These are phyloP conservation scores for Peronospora farinosa DNA, from an alignment of 352 stramenopile species.

Conservation along the genomic window DNA sequence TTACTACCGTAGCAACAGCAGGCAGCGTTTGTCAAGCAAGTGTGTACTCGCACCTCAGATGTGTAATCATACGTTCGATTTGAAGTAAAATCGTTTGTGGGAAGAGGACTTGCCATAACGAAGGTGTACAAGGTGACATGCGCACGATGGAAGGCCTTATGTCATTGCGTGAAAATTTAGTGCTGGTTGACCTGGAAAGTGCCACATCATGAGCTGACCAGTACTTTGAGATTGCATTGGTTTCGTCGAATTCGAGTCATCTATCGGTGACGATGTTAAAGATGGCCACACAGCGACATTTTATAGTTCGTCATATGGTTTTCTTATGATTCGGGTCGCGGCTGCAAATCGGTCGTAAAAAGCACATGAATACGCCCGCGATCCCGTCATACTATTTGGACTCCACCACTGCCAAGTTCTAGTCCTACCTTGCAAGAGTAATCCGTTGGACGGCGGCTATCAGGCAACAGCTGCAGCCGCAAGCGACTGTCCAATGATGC, in stretches of 20 bases:
- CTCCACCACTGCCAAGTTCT: background rate
- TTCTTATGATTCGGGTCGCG: too few relatives aligned
- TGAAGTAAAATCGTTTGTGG: slow-evolving; percentile 4
- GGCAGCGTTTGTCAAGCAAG: too few relatives aligned
- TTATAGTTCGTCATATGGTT: too few relatives aligned
- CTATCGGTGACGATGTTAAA: too few relatives aligned
- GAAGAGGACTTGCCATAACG: background rate
- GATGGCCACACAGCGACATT: too few relatives aligned
- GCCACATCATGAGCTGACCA: background rate
- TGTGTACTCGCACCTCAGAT: background rate
- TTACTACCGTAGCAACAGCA: too few relatives aligned
- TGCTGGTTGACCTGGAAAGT: background rate
- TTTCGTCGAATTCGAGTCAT: background rate
- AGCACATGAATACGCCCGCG: background rate
- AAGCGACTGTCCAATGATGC: slow-evolving; percentile 14
- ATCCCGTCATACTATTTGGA: background rate
- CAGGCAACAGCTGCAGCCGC: slow-evolving; percentile 3
- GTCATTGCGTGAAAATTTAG: background rate
- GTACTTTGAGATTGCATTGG: slow-evolving; percentile 1
- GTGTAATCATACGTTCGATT: background rate
- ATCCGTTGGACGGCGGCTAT: slow-evolving; percentile 4
- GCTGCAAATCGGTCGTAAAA: background rate
- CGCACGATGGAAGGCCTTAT: background rate
- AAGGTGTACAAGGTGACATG: background rate
- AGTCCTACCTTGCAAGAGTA: background rate